Conservation (phyloP, 2,329 filamentous ascomycete species). For the Penicillium sp. region DNA sequence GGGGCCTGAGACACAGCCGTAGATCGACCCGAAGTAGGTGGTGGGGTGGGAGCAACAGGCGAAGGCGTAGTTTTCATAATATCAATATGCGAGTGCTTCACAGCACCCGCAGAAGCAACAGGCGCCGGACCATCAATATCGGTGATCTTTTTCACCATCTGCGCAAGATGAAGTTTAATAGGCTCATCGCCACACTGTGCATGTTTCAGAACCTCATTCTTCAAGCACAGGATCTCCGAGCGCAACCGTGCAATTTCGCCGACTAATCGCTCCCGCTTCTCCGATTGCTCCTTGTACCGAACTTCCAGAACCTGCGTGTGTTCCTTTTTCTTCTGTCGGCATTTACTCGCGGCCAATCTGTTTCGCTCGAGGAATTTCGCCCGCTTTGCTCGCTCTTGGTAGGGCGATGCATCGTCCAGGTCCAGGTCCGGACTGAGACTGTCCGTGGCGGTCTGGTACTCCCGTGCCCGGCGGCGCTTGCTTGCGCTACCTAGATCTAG, state of each 20-base stretch:
- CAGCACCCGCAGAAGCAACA: background rate
- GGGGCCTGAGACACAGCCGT: background rate
- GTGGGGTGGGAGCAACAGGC: constrained; percentile 7
- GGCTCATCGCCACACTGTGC: constrained; percentile 40
- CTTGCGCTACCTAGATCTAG: constrained; percentile 18
- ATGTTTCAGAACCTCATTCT: constrained; percentile 42
- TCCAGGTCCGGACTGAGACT: constrained; percentile 26
- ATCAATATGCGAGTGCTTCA: constrained; percentile 4
- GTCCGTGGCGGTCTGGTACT: constrained; percentile 13
- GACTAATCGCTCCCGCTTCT: constrained; percentile 33
- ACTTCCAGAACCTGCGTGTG: constrained; percentile 54
- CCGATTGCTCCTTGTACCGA: constrained; percentile 36
- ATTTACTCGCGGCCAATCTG: constrained; percentile 60
- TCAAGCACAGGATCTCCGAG: constrained; percentile 39
- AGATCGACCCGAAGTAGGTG: constrained; percentile 3
- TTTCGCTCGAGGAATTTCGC: constrained; percentile 60
- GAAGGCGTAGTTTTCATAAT: constrained; percentile 14
- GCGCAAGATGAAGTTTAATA: constrained; percentile 37
- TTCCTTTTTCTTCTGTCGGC: constrained; percentile 63
- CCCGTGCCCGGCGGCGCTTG: constrained; percentile 17
- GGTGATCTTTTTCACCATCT: constrained; percentile 40
- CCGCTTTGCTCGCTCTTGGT: constrained; percentile 43
- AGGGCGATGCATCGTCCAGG: constrained; percentile 21
- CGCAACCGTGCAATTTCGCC: constrained; percentile 36
- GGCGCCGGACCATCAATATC: constrained; percentile 22